Evolutionary conservation across 208 protist species (phyloP).

Genomic region (Leishmania amazonensis): DNA sequence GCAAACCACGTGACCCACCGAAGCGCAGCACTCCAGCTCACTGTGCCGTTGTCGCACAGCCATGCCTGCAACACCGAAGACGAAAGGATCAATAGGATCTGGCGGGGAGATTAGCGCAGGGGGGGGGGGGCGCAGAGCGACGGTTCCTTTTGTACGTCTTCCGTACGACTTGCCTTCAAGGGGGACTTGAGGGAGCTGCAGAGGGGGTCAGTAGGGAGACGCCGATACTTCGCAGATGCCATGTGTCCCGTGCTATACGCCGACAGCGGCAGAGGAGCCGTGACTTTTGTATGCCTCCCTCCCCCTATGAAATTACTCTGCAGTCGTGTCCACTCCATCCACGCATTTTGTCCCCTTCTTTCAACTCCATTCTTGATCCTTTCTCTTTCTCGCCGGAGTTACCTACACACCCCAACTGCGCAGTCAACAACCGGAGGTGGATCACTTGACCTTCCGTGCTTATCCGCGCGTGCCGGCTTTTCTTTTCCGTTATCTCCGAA

Average conservation of each 20-base stretch:
- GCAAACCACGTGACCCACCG: neutral
- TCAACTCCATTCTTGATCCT: too few species aligned
- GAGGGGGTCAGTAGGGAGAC: neutral
- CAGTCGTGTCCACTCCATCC: neutral
- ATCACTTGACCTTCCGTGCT: neutral
- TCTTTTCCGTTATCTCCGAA: conserved; percentile 1
- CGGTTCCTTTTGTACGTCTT: neutral
- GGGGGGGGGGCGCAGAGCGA: neutral
- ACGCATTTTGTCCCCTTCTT: neutral
- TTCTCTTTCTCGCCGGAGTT: neutral
- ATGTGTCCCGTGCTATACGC: neutral
- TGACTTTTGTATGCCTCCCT: neutral
- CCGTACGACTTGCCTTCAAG: neutral
- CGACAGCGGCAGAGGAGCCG: neutral
- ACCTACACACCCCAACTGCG: neutral
- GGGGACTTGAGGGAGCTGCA: neutral
- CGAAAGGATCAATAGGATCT: neutral
- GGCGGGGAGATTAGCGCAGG: neutral
- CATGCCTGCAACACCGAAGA: neutral
- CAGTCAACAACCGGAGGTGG: conserved; percentile 3
- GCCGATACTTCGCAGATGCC: neutral
- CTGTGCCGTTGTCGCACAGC: neutral
- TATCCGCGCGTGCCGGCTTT: neutral
- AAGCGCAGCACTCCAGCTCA: neutral
- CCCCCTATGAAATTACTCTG: neutral